Base-by-base conservation (phyloP, 345 rosid species). In the Sisymbrium altissimum region DNA sequence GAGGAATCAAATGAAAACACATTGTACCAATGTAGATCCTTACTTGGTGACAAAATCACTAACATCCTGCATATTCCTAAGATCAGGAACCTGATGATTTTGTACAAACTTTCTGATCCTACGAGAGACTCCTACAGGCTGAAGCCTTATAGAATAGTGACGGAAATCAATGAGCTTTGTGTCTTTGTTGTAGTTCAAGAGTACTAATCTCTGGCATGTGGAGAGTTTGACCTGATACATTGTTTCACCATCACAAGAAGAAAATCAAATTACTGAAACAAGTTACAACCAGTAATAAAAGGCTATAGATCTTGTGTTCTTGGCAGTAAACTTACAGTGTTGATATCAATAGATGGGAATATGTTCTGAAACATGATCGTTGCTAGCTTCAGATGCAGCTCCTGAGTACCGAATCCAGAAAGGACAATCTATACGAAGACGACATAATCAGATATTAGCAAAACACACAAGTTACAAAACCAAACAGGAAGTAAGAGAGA, bases 331-430 rank as follows among this genome's bases (percentile, higher is more conserved):
- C 98, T 86, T 80, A 96, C 98, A 13, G 97, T 92, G 80, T 96
- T 96, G 44, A 90, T 69, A 80, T 92, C 99, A 55, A 96, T 92
- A 53, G 96, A 80, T 10, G 98, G 97, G 78, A 96, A 92, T 58
- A 96, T 96, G 71, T 96, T 96, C 86, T 96, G 97, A 80, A 92
- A 92, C 97, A 90, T 86, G 40, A 88, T 82, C 25, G 99, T 88
- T 0, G 87, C 85, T 7, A 96, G 93, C 85, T 86, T 90, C 63
- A 92, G 71, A 82, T 96, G 98, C 75, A 87, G 89, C 74, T 87
- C 98, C 67, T 85, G 96, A 58, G 86, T 74, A 59, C 94, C 96
- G 73, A 96, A 96, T 18, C 98, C 96, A 41, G 98, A 90, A 66
- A 89, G 96, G 58, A 96, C 98, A 82, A 96, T 90, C 98, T 92